Conservation (phyloP, 2,329 filamentous ascomycete species). For the Colletotrichum musae region DNA sequence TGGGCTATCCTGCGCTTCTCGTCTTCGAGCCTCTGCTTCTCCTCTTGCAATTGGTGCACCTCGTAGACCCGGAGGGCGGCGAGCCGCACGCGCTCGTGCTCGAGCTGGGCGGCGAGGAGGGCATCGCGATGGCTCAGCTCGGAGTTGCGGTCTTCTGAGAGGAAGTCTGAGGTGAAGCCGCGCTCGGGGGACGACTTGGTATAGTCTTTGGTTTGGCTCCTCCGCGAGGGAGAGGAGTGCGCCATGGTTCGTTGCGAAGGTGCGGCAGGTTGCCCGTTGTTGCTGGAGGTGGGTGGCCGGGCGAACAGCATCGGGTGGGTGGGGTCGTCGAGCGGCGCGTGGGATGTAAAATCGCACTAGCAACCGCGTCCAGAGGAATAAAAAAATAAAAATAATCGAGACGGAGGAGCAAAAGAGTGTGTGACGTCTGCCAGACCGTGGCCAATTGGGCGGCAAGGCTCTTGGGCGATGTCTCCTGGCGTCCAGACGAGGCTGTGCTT, state of each 20-base stretch:
- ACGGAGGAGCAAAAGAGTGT: not conserved
- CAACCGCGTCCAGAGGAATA: slow-evolving; percentile 10
- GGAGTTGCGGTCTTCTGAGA: slow-evolving; percentile 73
- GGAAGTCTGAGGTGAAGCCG: slow-evolving; percentile 70
- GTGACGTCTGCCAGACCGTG: slow-evolving; percentile 24
- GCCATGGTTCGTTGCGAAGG: slow-evolving; percentile 53
- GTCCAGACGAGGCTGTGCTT: slow-evolving; percentile 39
- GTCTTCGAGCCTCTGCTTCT: slow-evolving; percentile 58
- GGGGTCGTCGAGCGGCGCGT: slow-evolving; percentile 27
- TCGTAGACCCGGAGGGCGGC: slow-evolving; percentile 64
- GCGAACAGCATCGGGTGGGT: slow-evolving; percentile 36
- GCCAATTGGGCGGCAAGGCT: slow-evolving; percentile 25
- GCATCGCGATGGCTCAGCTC: slow-evolving; percentile 76
- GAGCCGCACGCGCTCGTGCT: slow-evolving; percentile 76
- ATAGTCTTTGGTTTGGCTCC: slow-evolving; percentile 49
- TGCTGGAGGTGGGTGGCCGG: slow-evolving; percentile 22
- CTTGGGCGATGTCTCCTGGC: slow-evolving; percentile 13
- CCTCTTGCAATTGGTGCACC: slow-evolving; percentile 62
- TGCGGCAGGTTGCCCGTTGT: slow-evolving; percentile 13
- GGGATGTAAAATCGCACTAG: slow-evolving; percentile 30
- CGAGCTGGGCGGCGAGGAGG: slow-evolving; percentile 74
- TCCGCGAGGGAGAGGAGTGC: slow-evolving; percentile 58
- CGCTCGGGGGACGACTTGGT: slow-evolving; percentile 59
- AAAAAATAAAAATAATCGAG: slow-evolving; percentile 10
- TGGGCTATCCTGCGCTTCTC: slow-evolving; percentile 60